A percentile compares a stretch with the other conserved stretches of the same genome.
These are phyloP conservation scores for Trichothecium roseum DNA, from an alignment of 2,329 filamentous ascomycete genomes.

Conservation along the genomic window DNA sequence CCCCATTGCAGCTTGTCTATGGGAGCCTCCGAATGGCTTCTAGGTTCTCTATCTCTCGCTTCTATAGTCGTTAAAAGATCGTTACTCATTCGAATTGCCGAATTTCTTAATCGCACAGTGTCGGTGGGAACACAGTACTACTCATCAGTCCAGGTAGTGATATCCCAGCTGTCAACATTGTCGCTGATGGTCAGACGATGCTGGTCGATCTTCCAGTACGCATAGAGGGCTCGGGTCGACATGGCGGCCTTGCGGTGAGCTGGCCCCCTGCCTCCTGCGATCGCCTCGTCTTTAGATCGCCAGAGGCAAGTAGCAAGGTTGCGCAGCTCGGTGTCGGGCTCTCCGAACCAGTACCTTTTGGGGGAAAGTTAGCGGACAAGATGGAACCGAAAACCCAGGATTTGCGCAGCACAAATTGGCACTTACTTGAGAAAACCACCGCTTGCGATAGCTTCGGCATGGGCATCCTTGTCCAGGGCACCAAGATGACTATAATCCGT, in stretches of 20 bases:
- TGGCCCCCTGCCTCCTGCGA: constrained; percentile 45
- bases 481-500: constrained; percentile 61
- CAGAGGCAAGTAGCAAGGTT: constrained; percentile 77
- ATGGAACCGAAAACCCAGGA: no score
- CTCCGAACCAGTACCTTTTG: constrained; percentile 75
- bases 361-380: constrained; percentile 10
- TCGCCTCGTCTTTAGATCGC: constrained; percentile 49
- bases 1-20: no score
- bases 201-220: constrained; percentile 61
- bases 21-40: no score
- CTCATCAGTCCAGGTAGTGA: constrained; percentile 40
- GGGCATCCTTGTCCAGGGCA: constrained; percentile 65
- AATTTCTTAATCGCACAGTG: no score
- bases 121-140: no score
- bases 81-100: no score
- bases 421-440: constrained; percentile 72
- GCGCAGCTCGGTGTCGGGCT: constrained; percentile 54
- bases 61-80: no score
- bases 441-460: constrained; percentile 67
- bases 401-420: no score
- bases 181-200: constrained; percentile 59
- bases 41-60: no score
- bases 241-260: constrained; percentile 57
- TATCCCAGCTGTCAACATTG: constrained; percentile 51
- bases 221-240: constrained; percentile 51